A percentile compares a stretch with the other conserved stretches of the same genome.
phyloP scores from a whole-genome alignment of 352 stramenopile genomes.

The Pythium plurisporium region DNA sequence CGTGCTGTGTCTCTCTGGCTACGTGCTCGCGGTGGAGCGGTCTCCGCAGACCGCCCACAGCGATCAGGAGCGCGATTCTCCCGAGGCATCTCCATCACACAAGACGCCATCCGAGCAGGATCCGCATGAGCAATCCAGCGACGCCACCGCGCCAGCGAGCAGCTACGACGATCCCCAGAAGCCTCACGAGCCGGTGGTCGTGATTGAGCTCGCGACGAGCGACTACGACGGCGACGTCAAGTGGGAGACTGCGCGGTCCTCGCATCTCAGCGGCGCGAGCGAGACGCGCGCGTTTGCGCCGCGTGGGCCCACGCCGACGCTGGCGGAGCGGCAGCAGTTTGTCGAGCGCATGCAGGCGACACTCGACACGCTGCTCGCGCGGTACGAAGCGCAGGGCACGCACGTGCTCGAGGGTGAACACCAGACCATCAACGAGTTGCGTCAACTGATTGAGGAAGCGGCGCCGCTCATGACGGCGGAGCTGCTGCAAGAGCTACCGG shows the following conservation, averaged over 20 bases:
- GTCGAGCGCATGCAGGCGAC: slow-evolving; percentile 16
- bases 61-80: slow-evolving; percentile 1
- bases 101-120: too few relatives aligned
- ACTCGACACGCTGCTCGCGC: slow-evolving; percentile 19
- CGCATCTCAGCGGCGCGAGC: not conserved
- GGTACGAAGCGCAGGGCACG: slow-evolving; percentile 16
- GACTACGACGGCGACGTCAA: slow-evolving; percentile 10
- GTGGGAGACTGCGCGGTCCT: not conserved
- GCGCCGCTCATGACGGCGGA: slow-evolving; percentile 17
- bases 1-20: not conserved
- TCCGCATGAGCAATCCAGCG: not conserved
- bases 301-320: slow-evolving; percentile 1
- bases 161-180: not conserved
- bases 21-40: slow-evolving; percentile 2
- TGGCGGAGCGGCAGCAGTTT: slow-evolving; percentile 15
- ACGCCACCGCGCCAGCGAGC: not conserved
- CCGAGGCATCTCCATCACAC: not conserved
- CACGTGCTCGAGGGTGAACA: slow-evolving; percentile 16
- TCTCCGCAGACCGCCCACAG: not conserved
- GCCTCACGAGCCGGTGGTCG: not conserved
- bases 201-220: slow-evolving; percentile 10
- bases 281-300: not conserved
- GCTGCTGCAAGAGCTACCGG: slow-evolving; percentile 16
- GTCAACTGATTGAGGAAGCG: slow-evolving; percentile 22
- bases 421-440: slow-evolving; percentile 19